Base-by-base conservation (phyloP, 176 grass and related monocot species). In the Oryza longistaminata region DNA sequence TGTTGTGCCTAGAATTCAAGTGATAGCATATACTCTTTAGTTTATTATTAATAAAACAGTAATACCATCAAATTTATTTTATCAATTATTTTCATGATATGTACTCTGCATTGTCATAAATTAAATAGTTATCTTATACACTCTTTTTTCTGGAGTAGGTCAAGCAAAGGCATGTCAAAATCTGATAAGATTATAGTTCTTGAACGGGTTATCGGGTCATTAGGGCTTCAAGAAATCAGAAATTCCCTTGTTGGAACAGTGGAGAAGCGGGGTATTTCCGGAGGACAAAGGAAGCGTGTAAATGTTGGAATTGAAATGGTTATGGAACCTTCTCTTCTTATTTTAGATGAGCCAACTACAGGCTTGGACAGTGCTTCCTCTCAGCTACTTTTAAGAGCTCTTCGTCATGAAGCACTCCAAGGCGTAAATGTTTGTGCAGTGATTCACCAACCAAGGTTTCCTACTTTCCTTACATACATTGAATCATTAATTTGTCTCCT, bases 221-320 rank as follows among this genome's bases (percentile, higher is more conserved):
- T 96, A 75, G 91, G 94, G 21, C 74, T 96, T 68, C 88, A 96
- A 90, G 83, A 86, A 73, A 88, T 96, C 73, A 88, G 94, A 76
- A 85, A 87, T 83, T 96, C 89, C 45, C 86, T 93, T 84, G 94
- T 96, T 87, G 94, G 94, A 29, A 96, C 94, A 31, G 91, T 96
- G 67, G 94, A 96, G 85, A 96, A 91, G 46, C 87, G 94, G 71
- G 91, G 91, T 55, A 89, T 96, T 85, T 96, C 94, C 37, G 94
- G 94, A 46, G 94, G 94, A 75, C 94, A 96, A 85, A 91, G 91
- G 71, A 96, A 93, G 69, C 88, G 94, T 31, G 91, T 96, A 58
- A 96, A 96, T 83, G 86, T 96, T 68, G 94, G 94, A 31, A 85
- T 93, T 80, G 94, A 96, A 87, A 90, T 96, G 94, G 94, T 93